Conservation (phyloP, 2,329 filamentous ascomycete species). For the Pseudocercospora macadamiae region DNA sequence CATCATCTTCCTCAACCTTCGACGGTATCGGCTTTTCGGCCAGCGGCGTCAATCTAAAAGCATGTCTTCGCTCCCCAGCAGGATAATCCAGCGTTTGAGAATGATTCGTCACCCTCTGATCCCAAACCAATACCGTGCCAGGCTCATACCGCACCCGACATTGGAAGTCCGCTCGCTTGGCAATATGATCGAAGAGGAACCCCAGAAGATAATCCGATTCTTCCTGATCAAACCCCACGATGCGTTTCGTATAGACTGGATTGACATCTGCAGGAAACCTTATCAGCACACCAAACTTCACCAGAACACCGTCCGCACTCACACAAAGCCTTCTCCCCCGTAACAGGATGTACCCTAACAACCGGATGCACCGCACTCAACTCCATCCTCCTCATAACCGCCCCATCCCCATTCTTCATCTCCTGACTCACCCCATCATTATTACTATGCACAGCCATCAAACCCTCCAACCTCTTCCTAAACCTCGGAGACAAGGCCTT, state of each 20-base stretch:
- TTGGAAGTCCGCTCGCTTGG: constrained; percentile 30
- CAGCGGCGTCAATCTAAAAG: constrained; percentile 33
- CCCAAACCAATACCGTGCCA: constrained; percentile 30
- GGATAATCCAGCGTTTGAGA: constrained; percentile 33
- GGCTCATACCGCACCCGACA: constrained; percentile 30
- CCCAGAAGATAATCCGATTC: constrained; percentile 76
- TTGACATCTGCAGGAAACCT: constrained; percentile 58
- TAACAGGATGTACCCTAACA: constrained; percentile 73
- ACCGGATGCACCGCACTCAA: constrained; percentile 65
- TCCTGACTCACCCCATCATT: constrained; percentile 26
- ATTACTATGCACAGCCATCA: constrained; percentile 21
- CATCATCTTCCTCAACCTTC: constrained; percentile 32
- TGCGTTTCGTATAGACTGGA: constrained; percentile 77
- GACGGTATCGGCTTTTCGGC: constrained; percentile 32
- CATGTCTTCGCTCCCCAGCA: constrained; percentile 32
- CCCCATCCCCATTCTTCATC: constrained; percentile 29
- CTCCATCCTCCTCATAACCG: constrained; percentile 37
- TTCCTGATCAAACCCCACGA: constrained; percentile 80
- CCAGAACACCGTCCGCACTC: neutral
- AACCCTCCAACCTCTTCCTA: constrained; percentile 34
- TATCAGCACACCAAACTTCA: neutral
- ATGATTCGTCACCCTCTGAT: constrained; percentile 25
- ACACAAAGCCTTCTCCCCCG: constrained; percentile 74
- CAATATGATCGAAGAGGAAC: constrained; percentile 60
- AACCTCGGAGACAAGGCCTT: constrained; percentile 31